A percentile compares a stretch with the other conserved stretches of the same genome.
Conservation (phyloP, 208 protist species). For the Leishmania braziliensis region DNA sequence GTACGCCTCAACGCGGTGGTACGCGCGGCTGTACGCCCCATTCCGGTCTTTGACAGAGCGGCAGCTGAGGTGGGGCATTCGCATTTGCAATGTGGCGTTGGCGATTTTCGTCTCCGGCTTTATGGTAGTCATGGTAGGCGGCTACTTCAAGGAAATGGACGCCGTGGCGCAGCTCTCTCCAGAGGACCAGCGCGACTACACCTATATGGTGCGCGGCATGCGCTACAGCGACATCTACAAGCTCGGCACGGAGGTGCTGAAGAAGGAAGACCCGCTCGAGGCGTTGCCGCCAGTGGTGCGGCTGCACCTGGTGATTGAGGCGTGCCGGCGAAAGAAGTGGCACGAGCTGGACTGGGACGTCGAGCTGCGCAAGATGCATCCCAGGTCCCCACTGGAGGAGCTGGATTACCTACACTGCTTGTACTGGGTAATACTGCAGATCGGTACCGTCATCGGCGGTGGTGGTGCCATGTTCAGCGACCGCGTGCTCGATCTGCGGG, state of each 20-base stretch:
- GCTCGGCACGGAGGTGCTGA: constrained; percentile 47
- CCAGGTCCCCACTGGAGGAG: constrained; percentile 41
- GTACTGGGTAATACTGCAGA: constrained; percentile 65
- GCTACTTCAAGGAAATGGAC: constrained; percentile 65
- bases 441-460: constrained; percentile 41
- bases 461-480: constrained; percentile 58
- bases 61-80: constrained; percentile 50
- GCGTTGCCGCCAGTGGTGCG: constrained; percentile 58
- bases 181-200: constrained; percentile 68
- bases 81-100: constrained; percentile 34
- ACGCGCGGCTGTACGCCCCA: constrained; percentile 46
- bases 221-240: constrained; percentile 69
- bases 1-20: constrained; percentile 62
- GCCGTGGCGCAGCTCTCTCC: constrained; percentile 47
- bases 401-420: constrained; percentile 57
- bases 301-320: constrained; percentile 68
- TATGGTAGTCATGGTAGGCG: constrained; percentile 18
- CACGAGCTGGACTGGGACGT: constrained; percentile 62
- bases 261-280: constrained; percentile 67
- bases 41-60: constrained; percentile 52
- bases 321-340: constrained; percentile 52
- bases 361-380: constrained; percentile 55
- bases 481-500: constrained; percentile 35
- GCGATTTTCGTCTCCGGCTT: constrained; percentile 3
- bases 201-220: constrained; percentile 71